A percentile compares a stretch with the other conserved stretches of the same genome.
Conservation (phyloP, 2,329 filamentous ascomycete genomes). For the Ophiostoma tasmaniense region DNA sequence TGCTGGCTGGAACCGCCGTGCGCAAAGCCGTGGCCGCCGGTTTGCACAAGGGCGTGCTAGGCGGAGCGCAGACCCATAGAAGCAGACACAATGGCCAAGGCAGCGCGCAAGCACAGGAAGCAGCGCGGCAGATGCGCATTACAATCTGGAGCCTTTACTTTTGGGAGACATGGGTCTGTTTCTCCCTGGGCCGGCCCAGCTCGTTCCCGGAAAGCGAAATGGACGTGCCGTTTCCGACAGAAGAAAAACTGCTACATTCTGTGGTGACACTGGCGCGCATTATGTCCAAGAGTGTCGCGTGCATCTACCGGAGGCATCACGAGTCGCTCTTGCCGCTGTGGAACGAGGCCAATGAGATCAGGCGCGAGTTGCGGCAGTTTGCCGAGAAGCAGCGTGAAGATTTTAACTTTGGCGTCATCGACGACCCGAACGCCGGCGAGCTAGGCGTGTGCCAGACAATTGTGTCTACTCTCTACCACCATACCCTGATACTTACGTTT, state of each 20-base stretch:
- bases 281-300: conserved; percentile 18
- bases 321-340: conserved; percentile 20
- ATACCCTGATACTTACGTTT: conserved; percentile 20
- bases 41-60: conserved; percentile 19
- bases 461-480: conserved; percentile 20
- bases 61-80: not conserved
- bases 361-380: conserved; percentile 18
- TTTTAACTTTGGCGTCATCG: conserved; percentile 15
- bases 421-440: conserved; percentile 17
- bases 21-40: conserved; percentile 20
- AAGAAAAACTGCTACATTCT: conserved; percentile 18
- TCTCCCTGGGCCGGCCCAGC: conserved; percentile 18
- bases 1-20: conserved; percentile 17
- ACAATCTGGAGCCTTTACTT: conserved; percentile 19
- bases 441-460: conserved; percentile 20
- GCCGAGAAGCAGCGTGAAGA: conserved; percentile 16
- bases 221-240: conserved; percentile 19
- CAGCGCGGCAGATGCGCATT: conserved; percentile 16
- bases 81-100: not conserved
- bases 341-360: conserved; percentile 20
- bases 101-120: conserved; percentile 10
- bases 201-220: conserved; percentile 20
- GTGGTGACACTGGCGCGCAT: conserved; percentile 17
- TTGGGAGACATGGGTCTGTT: conserved; percentile 21
- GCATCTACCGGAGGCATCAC: conserved; percentile 19